phyloP scores from a whole-genome alignment of 257 asterid genomes.

The Penstemon newberryi region DNA sequence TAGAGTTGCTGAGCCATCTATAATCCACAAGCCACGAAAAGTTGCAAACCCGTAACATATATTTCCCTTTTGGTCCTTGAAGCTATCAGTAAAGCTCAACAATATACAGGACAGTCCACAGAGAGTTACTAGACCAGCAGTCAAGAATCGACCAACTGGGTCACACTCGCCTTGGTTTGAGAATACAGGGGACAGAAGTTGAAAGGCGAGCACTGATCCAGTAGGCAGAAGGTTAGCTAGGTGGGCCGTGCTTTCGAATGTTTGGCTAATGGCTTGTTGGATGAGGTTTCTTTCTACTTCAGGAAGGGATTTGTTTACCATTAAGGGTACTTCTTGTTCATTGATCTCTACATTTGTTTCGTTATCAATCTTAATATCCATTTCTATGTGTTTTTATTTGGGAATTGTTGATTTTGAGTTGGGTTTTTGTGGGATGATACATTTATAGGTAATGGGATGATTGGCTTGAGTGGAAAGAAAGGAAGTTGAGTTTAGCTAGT shows the following conservation, averaged over 20 bases:
- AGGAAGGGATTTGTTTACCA: constrained; percentile 42
- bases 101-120: constrained; percentile 72
- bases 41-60: constrained; percentile 80
- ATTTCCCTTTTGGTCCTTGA: constrained; percentile 71
- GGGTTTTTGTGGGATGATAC: constrained; percentile 11
- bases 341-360: constrained; percentile 32
- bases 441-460: constrained; percentile 34
- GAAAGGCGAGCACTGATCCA: constrained; percentile 82
- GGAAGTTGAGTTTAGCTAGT: constrained; percentile 28
- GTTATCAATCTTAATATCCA: constrained; percentile 59
- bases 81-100: constrained; percentile 79
- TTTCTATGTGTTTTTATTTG: constrained; percentile 19
- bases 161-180: constrained; percentile 82
- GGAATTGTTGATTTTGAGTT: not conserved
- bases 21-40: constrained; percentile 63
- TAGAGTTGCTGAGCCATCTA: constrained; percentile 68
- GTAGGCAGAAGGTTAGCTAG: constrained; percentile 91
- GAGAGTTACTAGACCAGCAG: constrained; percentile 55
- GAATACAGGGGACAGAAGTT: constrained; percentile 74
- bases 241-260: constrained; percentile 82
- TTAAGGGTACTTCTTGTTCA: constrained; percentile 51
- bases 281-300: constrained; percentile 62
- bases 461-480: constrained; percentile 42
- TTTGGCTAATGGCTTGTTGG: constrained; percentile 92
- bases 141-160: constrained; percentile 44